phyloP scores from a whole-genome alignment of 1,139 yeast genomes.

The Lodderomyces metapsilosis region DNA sequence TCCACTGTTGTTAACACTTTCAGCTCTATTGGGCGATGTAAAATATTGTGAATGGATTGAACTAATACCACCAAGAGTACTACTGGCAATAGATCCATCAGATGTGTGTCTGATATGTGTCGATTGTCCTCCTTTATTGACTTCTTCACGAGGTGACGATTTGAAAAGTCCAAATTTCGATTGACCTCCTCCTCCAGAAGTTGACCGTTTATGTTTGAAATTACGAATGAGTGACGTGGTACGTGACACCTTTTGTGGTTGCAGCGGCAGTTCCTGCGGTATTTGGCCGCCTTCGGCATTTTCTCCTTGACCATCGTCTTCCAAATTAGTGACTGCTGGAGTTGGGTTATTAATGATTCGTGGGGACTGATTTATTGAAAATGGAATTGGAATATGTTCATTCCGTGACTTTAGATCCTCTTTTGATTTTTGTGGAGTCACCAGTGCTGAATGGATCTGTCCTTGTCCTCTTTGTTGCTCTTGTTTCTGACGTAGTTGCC shows the following conservation, averaged over 20 bases:
- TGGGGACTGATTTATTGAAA: constrained; percentile 3
- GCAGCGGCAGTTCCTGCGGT: constrained; percentile 5
- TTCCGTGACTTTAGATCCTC: not conserved
- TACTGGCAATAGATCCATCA: constrained; percentile 35
- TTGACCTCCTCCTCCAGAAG: constrained; percentile 39
- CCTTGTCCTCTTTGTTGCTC: constrained; percentile 7
- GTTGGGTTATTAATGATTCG: constrained; percentile 20
- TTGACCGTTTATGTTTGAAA: constrained; percentile 42
- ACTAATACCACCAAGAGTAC: constrained; percentile 17
- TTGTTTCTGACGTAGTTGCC: constrained; percentile 1
- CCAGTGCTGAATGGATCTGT: not conserved
- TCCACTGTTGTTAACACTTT: constrained; percentile 13
- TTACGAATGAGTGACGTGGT: constrained; percentile 26
- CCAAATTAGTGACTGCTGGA: constrained; percentile 41
- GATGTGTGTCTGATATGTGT: constrained; percentile 43
- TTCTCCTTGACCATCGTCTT: too few species aligned
- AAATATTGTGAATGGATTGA: constrained; percentile 19
- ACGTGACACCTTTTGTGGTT: constrained; percentile 8
- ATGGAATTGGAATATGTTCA: not conserved
- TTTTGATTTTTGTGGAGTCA: not conserved
- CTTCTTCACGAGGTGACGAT: constrained; percentile 19
- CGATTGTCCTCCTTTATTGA: constrained; percentile 9
- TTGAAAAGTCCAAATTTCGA: constrained; percentile 38
- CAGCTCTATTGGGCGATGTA: not conserved
- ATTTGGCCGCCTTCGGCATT: constrained; percentile 5